phyloP scores from a whole-genome alignment of 2,329 filamentous ascomycete genomes.

The Spiromastix sp. region DNA sequence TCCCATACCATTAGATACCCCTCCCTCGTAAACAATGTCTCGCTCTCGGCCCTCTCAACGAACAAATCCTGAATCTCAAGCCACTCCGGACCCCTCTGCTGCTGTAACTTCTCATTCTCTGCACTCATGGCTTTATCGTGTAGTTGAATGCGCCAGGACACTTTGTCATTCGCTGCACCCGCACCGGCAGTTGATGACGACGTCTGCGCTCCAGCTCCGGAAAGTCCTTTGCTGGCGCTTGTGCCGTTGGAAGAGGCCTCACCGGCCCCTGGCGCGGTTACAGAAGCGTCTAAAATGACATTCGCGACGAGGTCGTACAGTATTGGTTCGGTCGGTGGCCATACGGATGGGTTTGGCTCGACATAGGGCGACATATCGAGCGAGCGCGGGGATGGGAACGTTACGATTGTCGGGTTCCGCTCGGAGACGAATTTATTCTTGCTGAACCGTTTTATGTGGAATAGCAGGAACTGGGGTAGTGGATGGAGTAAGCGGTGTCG shows the following conservation, averaged over 20 bases:
- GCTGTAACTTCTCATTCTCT: conserved; percentile 25
- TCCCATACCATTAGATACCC: conserved; percentile 97
- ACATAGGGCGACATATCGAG: conserved; percentile 87
- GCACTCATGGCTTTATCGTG: conserved; percentile 56
- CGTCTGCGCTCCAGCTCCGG: conserved; percentile 23
- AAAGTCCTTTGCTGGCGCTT: conserved; percentile 24
- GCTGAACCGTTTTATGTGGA: conserved; percentile 96
- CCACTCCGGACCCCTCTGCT: conserved; percentile 61
- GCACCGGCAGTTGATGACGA: conserved; percentile 43
- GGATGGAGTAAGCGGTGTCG: conserved; percentile 85
- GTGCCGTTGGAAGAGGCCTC: conserved; percentile 23
- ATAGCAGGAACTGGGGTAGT: conserved; percentile 77
- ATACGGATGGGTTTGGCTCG: conserved; percentile 66
- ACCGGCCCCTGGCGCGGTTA: conserved; percentile 56
- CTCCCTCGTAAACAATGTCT: conserved; percentile 86
- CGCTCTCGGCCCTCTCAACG: conserved; percentile 78
- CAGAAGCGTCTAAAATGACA: conserved; percentile 49
- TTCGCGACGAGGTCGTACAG: conserved; percentile 95
- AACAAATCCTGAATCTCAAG: conserved; percentile 88
- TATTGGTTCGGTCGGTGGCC: conserved; percentile 69
- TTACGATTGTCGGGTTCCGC: conserved; percentile 96
- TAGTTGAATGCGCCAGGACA: conserved; percentile 91
- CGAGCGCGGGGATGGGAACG: conserved; percentile 72
- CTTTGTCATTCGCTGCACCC: conserved; percentile 81
- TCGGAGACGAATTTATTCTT: conserved; percentile 95